A percentile compares a stretch with the other conserved stretches of the same genome.
phyloP scores from a whole-genome alignment of 176 grass and related monocot species.

The Eleusine indica region DNA sequence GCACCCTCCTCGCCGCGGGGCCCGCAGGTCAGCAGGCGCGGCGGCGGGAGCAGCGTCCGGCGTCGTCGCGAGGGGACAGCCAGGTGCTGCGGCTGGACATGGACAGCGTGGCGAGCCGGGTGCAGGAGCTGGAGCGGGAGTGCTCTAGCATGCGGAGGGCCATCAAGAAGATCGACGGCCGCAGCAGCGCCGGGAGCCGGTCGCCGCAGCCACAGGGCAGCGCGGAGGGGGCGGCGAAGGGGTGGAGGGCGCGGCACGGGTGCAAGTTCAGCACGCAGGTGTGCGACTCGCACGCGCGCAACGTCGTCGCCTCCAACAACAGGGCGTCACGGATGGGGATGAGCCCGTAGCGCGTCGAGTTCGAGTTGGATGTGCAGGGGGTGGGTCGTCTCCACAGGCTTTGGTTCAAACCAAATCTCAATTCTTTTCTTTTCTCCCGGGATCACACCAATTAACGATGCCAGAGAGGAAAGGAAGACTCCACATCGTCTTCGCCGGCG shows the following conservation, averaged over 20 bases:
- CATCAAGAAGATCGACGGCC: conserved; percentile 67
- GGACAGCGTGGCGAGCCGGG: conserved; percentile 77
- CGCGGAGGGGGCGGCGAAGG: background rate
- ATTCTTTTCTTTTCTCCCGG: no score
- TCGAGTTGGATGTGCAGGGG: background rate
- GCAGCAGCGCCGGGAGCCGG: background rate
- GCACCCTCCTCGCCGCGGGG: conserved; percentile 47
- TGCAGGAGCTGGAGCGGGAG: conserved; percentile 76
- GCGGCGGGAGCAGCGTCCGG: background rate
- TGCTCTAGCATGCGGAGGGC: conserved; percentile 85
- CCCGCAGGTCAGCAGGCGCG: background rate
- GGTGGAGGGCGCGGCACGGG: conserved; percentile 58
- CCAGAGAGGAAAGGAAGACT: no score
- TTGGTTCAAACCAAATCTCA: no score
- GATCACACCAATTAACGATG: no score
- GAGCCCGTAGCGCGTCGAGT: no score
- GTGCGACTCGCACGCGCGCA: no score
- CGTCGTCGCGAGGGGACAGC: conserved; percentile 30
- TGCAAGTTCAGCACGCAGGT: conserved; percentile 56
- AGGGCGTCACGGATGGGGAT: no score
- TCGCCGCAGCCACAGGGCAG: conserved; percentile 1
- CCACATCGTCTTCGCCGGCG: no score
- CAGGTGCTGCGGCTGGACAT: conserved; percentile 81
- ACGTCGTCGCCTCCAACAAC: no score
- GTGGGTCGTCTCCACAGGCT: no score